Conservation (phyloP, 768 basidiomycete species). For the Lepiota subincarnata region DNA sequence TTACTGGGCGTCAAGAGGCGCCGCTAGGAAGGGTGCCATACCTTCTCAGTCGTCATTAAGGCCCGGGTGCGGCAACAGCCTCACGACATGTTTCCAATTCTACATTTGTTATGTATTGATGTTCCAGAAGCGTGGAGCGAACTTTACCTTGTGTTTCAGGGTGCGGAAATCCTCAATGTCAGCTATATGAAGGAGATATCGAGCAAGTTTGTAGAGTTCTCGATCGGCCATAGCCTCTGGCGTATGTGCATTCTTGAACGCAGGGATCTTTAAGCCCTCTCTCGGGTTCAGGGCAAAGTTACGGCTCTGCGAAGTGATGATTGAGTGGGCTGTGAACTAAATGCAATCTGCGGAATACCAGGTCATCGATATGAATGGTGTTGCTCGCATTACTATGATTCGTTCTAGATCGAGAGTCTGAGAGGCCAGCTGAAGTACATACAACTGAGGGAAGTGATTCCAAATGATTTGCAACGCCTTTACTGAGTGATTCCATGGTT, state of each 20-base stretch:
- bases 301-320: constrained; percentile 44
- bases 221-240: constrained; percentile 57
- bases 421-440: constrained; percentile 14
- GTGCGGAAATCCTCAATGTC: constrained; percentile 55
- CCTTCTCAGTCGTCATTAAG: background rate
- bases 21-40: background rate
- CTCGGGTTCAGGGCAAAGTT: constrained; percentile 87
- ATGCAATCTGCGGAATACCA: constrained; percentile 36
- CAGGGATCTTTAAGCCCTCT: constrained; percentile 78
- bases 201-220: constrained; percentile 61
- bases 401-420: background rate
- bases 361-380: constrained; percentile 86
- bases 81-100: constrained; percentile 50
- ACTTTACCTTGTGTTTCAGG: constrained; percentile 61
- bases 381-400: constrained; percentile 53
- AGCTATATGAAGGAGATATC: constrained; percentile 65
- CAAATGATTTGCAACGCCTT: constrained; percentile 84
- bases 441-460: constrained; percentile 85
- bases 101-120: constrained; percentile 18
- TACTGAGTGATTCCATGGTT: constrained; percentile 76
- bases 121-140: background rate
- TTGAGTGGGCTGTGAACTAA: background rate
- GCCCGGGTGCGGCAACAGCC: constrained; percentile 27
- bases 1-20: background rate
- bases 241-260: constrained; percentile 78